Evolutionary conservation across 1,284 basidiomycete species (phyloP), one percentile per base, ranked within the genome.

Genomic region (Rhodotorula sp.): DNA sequence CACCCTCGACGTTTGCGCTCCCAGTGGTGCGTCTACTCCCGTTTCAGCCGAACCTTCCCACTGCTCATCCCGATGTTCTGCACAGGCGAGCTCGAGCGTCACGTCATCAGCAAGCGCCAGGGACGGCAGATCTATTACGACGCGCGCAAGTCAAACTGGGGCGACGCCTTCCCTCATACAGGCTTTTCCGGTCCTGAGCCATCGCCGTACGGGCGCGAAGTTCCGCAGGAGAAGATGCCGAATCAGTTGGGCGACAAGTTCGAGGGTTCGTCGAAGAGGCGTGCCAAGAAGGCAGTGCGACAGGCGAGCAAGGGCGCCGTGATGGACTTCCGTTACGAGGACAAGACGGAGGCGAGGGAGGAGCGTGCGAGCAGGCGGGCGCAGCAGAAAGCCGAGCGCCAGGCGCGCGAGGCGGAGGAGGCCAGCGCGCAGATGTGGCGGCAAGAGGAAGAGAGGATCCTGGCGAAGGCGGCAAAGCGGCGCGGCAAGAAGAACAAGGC

Each of bases 121-220:
- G 94, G 94, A 13, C 94, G 92, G 79, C 94, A 98, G 78, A 85
- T 88, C 0, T 99, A 89, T 79, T 94, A 98, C 77, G 96, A 99
- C 79, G 94, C 94, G 1, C 88, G 95, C 56, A 98, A 98, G 81
- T 87, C 90, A 0, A 83, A 81, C 29, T 97, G 94, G 93, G 96
- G 96, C 19, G 96, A 99, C 79, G 84, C 92, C 19, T 98, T 96
- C 81, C 95, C 96, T 7, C 94, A 98, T 53, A 32, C 66, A 11
- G 68, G 71, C 6, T 71, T 71, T 54, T 71, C 73, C 56, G 71
- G 74, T 1, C 60, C 73, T 3, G 62, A 64, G 32, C 70, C 67
- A 4, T 68, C 73, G 0, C 73, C 73, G 0, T 48, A 60, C 64
- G 2, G 32, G 46, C 3, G 59, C 64, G 19, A 5, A 46, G 30